phyloP scores from a whole-genome alignment of 176 grass and related monocot species.

The Avena eriantha region DNA sequence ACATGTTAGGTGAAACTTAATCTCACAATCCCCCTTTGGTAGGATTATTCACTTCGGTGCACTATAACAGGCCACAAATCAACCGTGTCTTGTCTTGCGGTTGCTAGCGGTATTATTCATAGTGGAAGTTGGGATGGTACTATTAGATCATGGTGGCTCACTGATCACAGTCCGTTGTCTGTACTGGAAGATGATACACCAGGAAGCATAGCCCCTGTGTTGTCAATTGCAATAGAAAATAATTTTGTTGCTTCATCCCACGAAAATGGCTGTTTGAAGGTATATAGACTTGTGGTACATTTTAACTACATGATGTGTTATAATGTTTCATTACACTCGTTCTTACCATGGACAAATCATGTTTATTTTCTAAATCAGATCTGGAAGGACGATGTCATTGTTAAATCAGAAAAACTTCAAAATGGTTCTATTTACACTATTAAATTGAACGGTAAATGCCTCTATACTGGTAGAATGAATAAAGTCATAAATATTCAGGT shows the following conservation, averaged over 20 bases:
- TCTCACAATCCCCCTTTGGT: constrained; percentile 44
- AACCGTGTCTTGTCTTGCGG: constrained; percentile 81
- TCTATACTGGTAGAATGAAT: constrained; percentile 88
- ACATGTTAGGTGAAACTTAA: constrained; percentile 35
- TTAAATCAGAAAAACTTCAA: constrained; percentile 73
- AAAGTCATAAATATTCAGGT: constrained; percentile 87
- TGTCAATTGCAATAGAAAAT: constrained; percentile 71
- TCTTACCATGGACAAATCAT: constrained; percentile 19
- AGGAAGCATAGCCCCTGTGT: constrained; percentile 73
- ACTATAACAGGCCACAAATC: constrained; percentile 91
- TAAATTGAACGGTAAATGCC: constrained; percentile 62
- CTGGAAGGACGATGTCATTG: constrained; percentile 82
- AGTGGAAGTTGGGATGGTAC: constrained; percentile 98
- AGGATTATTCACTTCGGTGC: constrained; percentile 87
- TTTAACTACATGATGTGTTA: constrained; percentile 5
- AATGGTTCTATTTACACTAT: constrained; percentile 79
- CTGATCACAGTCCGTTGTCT: constrained; percentile 80
- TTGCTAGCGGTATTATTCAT: constrained; percentile 80
- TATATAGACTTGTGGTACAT: constrained; percentile 30
- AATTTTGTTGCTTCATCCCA: constrained; percentile 74
- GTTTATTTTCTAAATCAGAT: constrained; percentile 56
- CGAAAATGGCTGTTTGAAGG: constrained; percentile 94
- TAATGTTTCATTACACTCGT: neutral
- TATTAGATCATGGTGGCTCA: constrained; percentile 89
- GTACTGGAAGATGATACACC: constrained; percentile 68